Evolutionary conservation across 805 yeast genomes (phyloP).

Genomic region (Pichia californica): DNA sequence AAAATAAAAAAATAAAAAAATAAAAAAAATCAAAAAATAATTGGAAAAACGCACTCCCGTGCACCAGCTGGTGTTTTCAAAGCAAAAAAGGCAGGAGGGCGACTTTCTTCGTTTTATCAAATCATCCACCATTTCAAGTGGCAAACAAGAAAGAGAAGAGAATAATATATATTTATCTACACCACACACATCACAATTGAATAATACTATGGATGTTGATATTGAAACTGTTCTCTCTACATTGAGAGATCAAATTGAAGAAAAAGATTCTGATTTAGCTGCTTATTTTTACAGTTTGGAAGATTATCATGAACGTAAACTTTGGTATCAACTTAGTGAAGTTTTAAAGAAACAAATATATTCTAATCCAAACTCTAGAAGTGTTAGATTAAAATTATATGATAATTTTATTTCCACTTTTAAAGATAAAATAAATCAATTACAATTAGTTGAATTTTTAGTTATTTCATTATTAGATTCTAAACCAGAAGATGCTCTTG

Average conservation of each 20-base stretch:
- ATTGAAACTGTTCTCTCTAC: slow-evolving; percentile 46
- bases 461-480: slow-evolving; percentile 42
- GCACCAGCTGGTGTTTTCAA: no score
- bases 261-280: slow-evolving; percentile 42
- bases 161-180: no score
- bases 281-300: slow-evolving; percentile 65
- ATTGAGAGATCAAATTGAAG: slow-evolving; percentile 60
- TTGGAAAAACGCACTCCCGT: background rate
- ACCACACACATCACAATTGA: no score
- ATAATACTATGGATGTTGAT: slow-evolving; percentile 25
- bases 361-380: slow-evolving; percentile 42
- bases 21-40: background rate
- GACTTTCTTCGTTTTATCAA: background rate
- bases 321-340: slow-evolving; percentile 91
- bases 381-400: slow-evolving; percentile 60
- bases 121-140: background rate
- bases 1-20: background rate
- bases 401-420: slow-evolving; percentile 64
- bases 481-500: slow-evolving; percentile 42
- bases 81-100: no score
- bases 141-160: background rate
- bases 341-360: slow-evolving; percentile 54
- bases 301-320: slow-evolving; percentile 77
- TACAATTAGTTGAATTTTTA: slow-evolving; percentile 72
- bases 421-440: slow-evolving; percentile 65